Evolutionary conservation across 1,284 basidiomycete species (phyloP), one percentile per base, ranked within the genome.

Genomic region (Marasmius oreades): DNA sequence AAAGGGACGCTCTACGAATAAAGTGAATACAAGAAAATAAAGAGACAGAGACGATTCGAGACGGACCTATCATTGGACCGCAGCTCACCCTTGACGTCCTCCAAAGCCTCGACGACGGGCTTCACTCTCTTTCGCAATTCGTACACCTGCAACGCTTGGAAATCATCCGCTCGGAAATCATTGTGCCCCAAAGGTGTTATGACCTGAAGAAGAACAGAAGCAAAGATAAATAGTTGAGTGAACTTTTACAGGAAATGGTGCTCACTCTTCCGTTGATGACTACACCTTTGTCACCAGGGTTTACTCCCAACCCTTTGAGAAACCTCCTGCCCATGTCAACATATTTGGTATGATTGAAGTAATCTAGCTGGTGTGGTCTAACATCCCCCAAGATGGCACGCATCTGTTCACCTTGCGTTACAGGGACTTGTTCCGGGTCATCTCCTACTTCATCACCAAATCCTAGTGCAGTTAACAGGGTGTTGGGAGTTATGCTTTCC

Each of bases 211-310:
- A 92, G 70, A 46, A 90, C 69, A 88, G 90, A 62, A 12, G 48
- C n/a, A 81, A 45, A 50, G 42, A 55, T 52, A 14, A 20, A 54
- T 16, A 31, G 44, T 33, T 50, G 28, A 22, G 6, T 23, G 18
- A 28, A 45, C 33, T 10, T 10, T 8, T 5, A 7, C 54, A 18
- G 33, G 33, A 57, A 52, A 26, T 0, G 43, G 31, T 20, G 67
- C 81, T 66, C 66, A 94, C 92, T 33, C 94, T 78, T 37, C 94
- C 94, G 63, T 96, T 96, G 51, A 92, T 74, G 37, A 95, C 63
- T 20, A 97, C 57, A 1, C 79, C 88, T 16, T 77, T 75, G 55
- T 85, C 70, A 0, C 86, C 85, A 1, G 81, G 77, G 11, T 69
- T 62, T 36, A 95, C 63, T 1, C 79, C 79, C 1, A 94, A 63